These are phyloP conservation scores for Phialemoniopsis sp. DNA, from an alignment of 2,329 filamentous ascomycete species.

Conservation along the genomic window DNA sequence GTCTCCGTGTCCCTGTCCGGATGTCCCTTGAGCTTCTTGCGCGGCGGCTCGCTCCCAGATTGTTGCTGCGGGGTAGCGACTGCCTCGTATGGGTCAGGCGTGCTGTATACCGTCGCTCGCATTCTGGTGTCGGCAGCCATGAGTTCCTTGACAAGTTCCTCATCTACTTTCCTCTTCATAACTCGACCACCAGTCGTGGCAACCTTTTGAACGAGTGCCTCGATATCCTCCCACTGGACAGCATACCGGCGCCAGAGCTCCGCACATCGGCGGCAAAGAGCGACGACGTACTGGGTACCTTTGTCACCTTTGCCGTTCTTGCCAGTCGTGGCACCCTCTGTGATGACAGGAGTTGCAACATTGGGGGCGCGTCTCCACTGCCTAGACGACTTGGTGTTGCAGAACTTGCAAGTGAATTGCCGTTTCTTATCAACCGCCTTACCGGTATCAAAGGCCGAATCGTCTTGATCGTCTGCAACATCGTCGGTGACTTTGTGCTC, in stretches of 20 bases:
- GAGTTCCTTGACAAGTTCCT: slow-evolving; percentile 79
- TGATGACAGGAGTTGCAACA: slow-evolving; percentile 65
- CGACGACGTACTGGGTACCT: slow-evolving; percentile 67
- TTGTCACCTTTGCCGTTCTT: slow-evolving; percentile 76
- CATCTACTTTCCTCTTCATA: slow-evolving; percentile 86
- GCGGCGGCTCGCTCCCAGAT: slow-evolving; percentile 46
- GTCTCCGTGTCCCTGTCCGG: slow-evolving; percentile 46
- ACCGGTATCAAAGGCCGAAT: slow-evolving; percentile 89
- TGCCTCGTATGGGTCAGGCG: slow-evolving; percentile 18
- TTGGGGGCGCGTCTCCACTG: slow-evolving; percentile 91
- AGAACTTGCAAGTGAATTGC: slow-evolving; percentile 92
- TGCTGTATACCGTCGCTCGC: slow-evolving; percentile 32
- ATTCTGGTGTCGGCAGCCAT: slow-evolving; percentile 60
- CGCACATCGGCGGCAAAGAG: slow-evolving; percentile 85
- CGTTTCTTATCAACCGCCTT: slow-evolving; percentile 79
- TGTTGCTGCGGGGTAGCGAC: slow-evolving; percentile 11
- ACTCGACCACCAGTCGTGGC: slow-evolving; percentile 73
- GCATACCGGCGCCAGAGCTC: slow-evolving; percentile 94
- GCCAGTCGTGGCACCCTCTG: slow-evolving; percentile 56
- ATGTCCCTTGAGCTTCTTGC: slow-evolving; percentile 60
- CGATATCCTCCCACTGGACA: slow-evolving; percentile 91
- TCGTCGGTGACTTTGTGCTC: slow-evolving; percentile 84
- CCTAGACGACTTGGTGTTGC: slow-evolving; percentile 70
- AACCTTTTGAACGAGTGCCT: slow-evolving; percentile 87
- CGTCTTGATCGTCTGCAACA: slow-evolving; percentile 86